Percentiles rank a stretch among this genome's conserved stretches.
These are phyloP conservation scores for Deuterostichococcus epilithicus DNA, from an alignment of 139 green algal genomes.

Conservation along the genomic window DNA sequence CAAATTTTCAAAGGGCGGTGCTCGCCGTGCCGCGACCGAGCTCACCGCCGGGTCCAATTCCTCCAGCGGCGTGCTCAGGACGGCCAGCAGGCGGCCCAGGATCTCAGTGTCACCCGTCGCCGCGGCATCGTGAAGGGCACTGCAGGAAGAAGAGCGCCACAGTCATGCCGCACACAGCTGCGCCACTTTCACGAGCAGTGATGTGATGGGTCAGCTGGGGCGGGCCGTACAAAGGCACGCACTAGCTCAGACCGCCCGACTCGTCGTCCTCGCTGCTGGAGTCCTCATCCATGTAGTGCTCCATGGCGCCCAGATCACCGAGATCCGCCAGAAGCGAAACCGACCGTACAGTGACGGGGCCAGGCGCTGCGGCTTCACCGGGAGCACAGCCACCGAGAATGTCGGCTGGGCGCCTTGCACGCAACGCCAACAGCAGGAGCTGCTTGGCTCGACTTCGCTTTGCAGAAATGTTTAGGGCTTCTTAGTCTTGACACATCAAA, in stretches of 20 bases:
- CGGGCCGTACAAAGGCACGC: too few relatives aligned
- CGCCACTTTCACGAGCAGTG: background rate
- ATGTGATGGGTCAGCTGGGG: background rate
- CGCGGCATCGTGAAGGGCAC: slow-evolving; percentile 61
- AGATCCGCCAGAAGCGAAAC: too few relatives aligned
- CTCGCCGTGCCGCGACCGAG: background rate
- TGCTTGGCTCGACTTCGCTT: too few relatives aligned
- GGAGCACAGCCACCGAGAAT: too few relatives aligned
- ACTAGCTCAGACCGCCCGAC: background rate
- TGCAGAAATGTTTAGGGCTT: too few relatives aligned
- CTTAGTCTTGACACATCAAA: too few relatives aligned
- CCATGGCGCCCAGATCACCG: background rate
- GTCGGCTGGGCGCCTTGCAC: too few relatives aligned
- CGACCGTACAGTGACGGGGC: too few relatives aligned
- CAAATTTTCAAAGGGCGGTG: background rate
- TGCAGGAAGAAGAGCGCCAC: slow-evolving; percentile 20
- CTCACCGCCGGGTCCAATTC: background rate
- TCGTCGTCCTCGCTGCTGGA: background rate
- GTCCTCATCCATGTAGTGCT: background rate
- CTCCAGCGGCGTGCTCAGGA: background rate
- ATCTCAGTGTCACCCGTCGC: slow-evolving; percentile 49
- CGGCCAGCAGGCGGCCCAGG: slow-evolving; percentile 36
- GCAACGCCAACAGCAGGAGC: too few relatives aligned
- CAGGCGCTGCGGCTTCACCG: too few relatives aligned
- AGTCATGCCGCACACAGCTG: background rate